Conservation (phyloP, 2,329 filamentous ascomycete species). For the Fusarium cicatricum region DNA sequence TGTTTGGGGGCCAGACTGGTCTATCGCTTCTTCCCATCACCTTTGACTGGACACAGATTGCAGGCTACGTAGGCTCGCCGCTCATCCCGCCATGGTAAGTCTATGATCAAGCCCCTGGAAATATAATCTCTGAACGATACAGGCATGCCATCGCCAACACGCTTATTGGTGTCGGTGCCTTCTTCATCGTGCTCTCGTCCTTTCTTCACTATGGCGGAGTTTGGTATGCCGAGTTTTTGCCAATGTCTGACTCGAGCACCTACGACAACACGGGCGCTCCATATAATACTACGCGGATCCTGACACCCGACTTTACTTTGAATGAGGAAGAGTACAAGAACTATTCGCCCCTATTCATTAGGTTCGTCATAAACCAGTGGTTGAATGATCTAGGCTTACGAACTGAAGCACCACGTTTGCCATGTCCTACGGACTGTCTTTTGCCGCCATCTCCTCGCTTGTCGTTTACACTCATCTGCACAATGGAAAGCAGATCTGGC, state of each 20-base stretch:
- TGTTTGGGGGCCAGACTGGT: constrained; percentile 75
- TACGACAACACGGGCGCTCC: constrained; percentile 73
- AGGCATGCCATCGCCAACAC: constrained; percentile 79
- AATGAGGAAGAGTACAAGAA: constrained; percentile 69
- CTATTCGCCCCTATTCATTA: constrained; percentile 74
- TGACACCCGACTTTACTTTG: constrained; percentile 68
- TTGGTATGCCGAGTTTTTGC: constrained; percentile 71
- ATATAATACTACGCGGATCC: constrained; percentile 72
- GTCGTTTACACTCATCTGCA: constrained; percentile 74
- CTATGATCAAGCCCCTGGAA: neutral
- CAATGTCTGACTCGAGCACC: constrained; percentile 73
- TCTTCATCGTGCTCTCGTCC: constrained; percentile 68
- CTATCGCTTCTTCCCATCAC: constrained; percentile 75
- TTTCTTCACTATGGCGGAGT: constrained; percentile 70
- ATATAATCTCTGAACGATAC: neutral
- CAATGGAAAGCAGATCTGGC: constrained; percentile 72
- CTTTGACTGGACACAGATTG: constrained; percentile 79
- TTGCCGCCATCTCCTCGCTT: constrained; percentile 74
- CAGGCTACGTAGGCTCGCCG: constrained; percentile 73
- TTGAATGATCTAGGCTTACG: constrained; percentile 11
- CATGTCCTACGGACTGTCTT: constrained; percentile 74
- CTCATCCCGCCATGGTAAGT: constrained; percentile 72
- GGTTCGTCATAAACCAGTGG: constrained; percentile 43
- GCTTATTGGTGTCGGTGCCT: constrained; percentile 70
- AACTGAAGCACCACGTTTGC: constrained; percentile 71